Evolutionary conservation across 805 yeast genomes (phyloP), one percentile per base, ranked within the genome.

Genomic region (Candida pseudoglaebosa): DNA sequence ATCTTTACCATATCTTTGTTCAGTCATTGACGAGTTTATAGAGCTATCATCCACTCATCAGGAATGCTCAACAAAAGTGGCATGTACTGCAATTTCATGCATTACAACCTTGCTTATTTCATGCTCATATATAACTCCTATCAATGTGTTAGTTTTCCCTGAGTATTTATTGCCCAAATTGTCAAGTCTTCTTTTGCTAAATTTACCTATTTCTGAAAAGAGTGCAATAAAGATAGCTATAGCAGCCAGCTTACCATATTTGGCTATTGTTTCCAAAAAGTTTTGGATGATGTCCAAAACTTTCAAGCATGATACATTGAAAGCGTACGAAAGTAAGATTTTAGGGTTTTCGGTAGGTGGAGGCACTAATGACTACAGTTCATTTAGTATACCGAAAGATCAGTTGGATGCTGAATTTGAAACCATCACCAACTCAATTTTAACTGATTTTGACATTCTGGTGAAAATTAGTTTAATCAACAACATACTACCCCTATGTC

Each of bases 101-200:
- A 53, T 86, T 33, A 78, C 95, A 0, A 90, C 86, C 28, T 59
- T 93, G 2, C 59, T 91, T 28, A 59, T 68, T 5, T 67, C 82
- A 46, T 82, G 89, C 29, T 75, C 78, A 18, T 69, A 71, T 0
- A 71, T 90, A 8, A 79, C 84, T 0, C 85, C 91, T 0, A 73
- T 87, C 24, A 91, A 93, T 53, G 83, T 77, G 13, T 72, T 79
- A 34, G 63, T 91, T 3, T 88, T 89, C 52, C 77, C 89, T 0
- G 97, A 90, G 47, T 91, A 88, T 56, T 65, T 91, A 16, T 53
- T 86, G 4, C 97, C 96, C 0, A 74, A 84, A 39, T 54, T 91
- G 4, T 62, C 51, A 5, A 45, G 44, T 9, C 44, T 64, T 9
- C 44, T 49, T 9, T 41, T 44, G 14, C 38, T 56, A 32, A 53